Evolutionary conservation across 1,139 yeast species (phyloP).

Genomic region (Pichia terricola): DNA sequence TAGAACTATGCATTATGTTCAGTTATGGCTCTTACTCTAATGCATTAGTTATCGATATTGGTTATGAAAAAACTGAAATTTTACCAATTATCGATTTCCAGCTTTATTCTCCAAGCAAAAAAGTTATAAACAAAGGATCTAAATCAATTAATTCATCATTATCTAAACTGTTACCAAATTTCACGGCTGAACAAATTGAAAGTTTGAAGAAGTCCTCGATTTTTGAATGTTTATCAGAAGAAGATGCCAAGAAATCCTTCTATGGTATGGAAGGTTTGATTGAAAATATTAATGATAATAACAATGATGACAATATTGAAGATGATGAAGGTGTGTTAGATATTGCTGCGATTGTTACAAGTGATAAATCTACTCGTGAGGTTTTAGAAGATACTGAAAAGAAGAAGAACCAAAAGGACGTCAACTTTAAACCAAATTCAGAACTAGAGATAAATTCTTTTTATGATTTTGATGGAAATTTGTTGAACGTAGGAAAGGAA

Average conservation of each 20-base stretch:
- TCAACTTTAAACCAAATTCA: slow-evolving; percentile 35
- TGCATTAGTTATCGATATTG: slow-evolving; percentile 74
- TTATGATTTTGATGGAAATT: slow-evolving; percentile 45
- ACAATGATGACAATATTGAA: slow-evolving; percentile 28
- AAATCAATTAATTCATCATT: slow-evolving; percentile 47
- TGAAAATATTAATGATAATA: slow-evolving; percentile 27
- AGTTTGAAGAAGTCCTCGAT: slow-evolving; percentile 65
- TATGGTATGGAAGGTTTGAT: slow-evolving; percentile 44
- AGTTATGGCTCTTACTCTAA: slow-evolving; percentile 46
- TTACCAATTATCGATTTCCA: slow-evolving; percentile 70
- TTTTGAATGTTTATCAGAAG: slow-evolving; percentile 68
- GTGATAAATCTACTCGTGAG: slow-evolving; percentile 56
- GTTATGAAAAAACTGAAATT: slow-evolving; percentile 64
- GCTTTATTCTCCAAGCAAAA: slow-evolving; percentile 30
- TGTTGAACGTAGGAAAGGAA: slow-evolving; percentile 67
- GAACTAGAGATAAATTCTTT: slow-evolving; percentile 62
- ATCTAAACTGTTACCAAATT: slow-evolving; percentile 45
- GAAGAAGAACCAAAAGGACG: slow-evolving; percentile 27
- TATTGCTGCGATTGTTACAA: slow-evolving; percentile 82
- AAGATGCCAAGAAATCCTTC: slow-evolving; percentile 47
- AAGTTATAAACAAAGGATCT: slow-evolving; percentile 55
- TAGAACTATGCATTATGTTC: slow-evolving; percentile 61
- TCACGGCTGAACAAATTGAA: slow-evolving; percentile 54
- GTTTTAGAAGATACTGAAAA: slow-evolving; percentile 48
- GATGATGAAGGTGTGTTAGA: slow-evolving; percentile 67